Evolutionary conservation across 495 filamentous ascomycete genomes (phyloP), one percentile per base, ranked within the genome.

Genomic region (Bacidia gigantensis): DNA sequence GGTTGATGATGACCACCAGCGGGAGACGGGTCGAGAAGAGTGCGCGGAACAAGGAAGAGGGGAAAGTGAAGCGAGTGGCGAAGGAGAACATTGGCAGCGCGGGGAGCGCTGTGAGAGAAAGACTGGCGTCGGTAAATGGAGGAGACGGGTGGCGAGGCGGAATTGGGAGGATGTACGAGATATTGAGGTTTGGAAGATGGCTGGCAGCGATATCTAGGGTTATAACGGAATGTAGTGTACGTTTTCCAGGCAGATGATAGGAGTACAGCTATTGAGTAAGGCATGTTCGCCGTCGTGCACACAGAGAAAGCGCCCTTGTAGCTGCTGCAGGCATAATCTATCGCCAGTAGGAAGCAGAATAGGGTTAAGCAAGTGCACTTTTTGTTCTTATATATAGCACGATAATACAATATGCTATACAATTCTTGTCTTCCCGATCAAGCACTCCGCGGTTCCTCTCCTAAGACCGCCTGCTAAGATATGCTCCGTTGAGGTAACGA

Each of bases 111-210:
- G 29, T 35, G 11, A 29, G 22, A 35, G 51, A 50, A 12, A 46
- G 50, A 21, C 26, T n/a, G 38, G 35, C 18, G 12, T 43, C n/a
- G n/a, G n/a, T 35, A 35, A 14, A 14, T 35, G 46, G 49, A 52
- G 38, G 26, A 48, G 50, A 35, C 17, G 17, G 12, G 56, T 60
- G 5, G 38, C 14, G 52, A 56, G 49, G 46, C 26, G 53, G 18
- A 21, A 32, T 21, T 11, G 38, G 18, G 56, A 58, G 12, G 46
- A 49, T 12, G 58, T 58, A 21, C 26, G 39, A 42, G 44, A 58
- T 44, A 24, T 60, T 23, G 56, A 51, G 11, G 56, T 60, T 35
- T 60, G 55, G 55, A 50, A 46, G 23, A 35, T 60, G 58, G 58
- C 57, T 32, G 52, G 44, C 11, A n/a, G 50, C 22, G 56, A 60